Evolutionary conservation across 2,329 filamentous ascomycete species (phyloP).

Genomic region (Teratosphaeria nubilosa): DNA sequence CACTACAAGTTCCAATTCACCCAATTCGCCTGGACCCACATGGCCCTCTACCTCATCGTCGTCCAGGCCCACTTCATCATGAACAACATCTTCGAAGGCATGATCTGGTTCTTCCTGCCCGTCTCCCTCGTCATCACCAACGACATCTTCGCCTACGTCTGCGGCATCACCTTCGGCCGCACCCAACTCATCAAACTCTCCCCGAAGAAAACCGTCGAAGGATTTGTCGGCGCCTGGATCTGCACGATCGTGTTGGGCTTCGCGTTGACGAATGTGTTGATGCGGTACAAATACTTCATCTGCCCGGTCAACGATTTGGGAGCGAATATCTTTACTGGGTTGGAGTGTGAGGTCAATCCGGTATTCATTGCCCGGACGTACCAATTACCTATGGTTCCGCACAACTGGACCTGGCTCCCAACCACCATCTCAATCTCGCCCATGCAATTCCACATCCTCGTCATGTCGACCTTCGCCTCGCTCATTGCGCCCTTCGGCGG

Average conservation of each 20-base stretch:
- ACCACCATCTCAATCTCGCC: slow-evolving; percentile 68
- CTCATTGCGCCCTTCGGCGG: slow-evolving; percentile 95
- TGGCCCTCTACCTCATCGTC: slow-evolving; percentile 96
- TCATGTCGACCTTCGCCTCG: slow-evolving; percentile 87
- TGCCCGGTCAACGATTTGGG: slow-evolving; percentile 95
- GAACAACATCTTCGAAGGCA: slow-evolving; percentile 99
- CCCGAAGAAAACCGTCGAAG: slow-evolving; percentile 95
- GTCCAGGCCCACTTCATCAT: slow-evolving; percentile 98
- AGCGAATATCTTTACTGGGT: slow-evolving; percentile 81
- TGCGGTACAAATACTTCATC: slow-evolving; percentile 92
- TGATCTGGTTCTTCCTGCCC: slow-evolving; percentile 99
- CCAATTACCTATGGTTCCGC: slow-evolving; percentile 46
- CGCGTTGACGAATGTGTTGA: slow-evolving; percentile 70
- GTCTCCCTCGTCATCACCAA: slow-evolving; percentile 94
- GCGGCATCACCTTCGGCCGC: slow-evolving; percentile 90
- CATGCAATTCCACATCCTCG: slow-evolving; percentile 86
- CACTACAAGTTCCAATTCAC: slow-evolving; percentile 99
- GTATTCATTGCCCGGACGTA: slow-evolving; percentile 76
- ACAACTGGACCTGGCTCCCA: slow-evolving; percentile 60
- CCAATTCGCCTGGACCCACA: slow-evolving; percentile 98
- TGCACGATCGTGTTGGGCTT: slow-evolving; percentile 85
- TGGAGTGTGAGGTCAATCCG: slow-evolving; percentile 83
- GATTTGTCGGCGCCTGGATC: slow-evolving; percentile 92
- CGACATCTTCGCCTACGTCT: slow-evolving; percentile 96
- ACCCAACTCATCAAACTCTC: slow-evolving; percentile 97